Evolutionary conservation across 2,329 filamentous ascomycete species (phyloP).

Genomic region (Phaeosphaeriaceae sp.): DNA sequence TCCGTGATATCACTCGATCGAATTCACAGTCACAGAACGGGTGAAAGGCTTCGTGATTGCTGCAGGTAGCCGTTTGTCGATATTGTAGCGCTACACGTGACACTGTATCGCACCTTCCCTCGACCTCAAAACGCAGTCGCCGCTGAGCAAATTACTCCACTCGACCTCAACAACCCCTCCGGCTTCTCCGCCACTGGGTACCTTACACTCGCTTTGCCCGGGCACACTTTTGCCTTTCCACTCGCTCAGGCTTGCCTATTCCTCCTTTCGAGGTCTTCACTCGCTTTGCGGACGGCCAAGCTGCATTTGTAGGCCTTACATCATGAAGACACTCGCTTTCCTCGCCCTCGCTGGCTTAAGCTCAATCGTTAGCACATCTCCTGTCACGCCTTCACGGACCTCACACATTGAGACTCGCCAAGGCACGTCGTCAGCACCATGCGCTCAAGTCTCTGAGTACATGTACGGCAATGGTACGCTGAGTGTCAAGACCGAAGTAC

Average conservation of each 20-base stretch:
- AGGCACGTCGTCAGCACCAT: slow-evolving; percentile 31
- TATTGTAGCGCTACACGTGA: slow-evolving; percentile 8
- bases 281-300: slow-evolving; percentile 6
- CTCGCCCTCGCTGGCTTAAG: slow-evolving; percentile 31
- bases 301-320: slow-evolving; percentile 3
- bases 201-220: slow-evolving; percentile 9
- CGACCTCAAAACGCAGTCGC: slow-evolving; percentile 10
- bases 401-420: slow-evolving; percentile 26
- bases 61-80: slow-evolving; percentile 3
- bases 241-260: slow-evolving; percentile 9
- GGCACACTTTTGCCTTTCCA: slow-evolving; percentile 1
- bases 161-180: background rate
- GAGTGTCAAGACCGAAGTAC: slow-evolving; percentile 36
- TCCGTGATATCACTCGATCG: slow-evolving; percentile 1
- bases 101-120: slow-evolving; percentile 19
- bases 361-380: slow-evolving; percentile 32
- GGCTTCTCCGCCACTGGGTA: slow-evolving; percentile 7
- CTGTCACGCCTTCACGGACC: slow-evolving; percentile 25
- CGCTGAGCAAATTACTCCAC: background rate
- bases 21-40: slow-evolving; percentile 4
- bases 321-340: slow-evolving; percentile 31
- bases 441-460: slow-evolving; percentile 42
- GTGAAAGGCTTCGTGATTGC: slow-evolving; percentile 11
- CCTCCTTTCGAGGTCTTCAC: slow-evolving; percentile 4
- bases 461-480: slow-evolving; percentile 30